A percentile compares a stretch with the other conserved stretches of the same genome.
Conservation (phyloP, 2,329 filamentous ascomycete species). For the Phyllosticta citrichinensis region DNA sequence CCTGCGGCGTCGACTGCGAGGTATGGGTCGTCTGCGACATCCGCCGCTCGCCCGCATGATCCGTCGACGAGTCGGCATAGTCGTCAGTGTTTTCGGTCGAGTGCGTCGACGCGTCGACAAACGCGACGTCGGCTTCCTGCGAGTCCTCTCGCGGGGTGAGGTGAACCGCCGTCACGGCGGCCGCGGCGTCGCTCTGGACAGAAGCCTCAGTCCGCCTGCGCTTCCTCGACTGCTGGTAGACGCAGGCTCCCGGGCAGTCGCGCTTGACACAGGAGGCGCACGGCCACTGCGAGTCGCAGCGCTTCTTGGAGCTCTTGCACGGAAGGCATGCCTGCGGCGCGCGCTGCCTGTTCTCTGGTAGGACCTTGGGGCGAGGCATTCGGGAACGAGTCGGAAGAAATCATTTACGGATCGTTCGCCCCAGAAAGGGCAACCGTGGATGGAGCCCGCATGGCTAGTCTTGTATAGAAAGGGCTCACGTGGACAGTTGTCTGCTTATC, state of each 20-base stretch:
- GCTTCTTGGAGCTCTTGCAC: constrained; percentile 17
- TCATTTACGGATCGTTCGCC: background rate
- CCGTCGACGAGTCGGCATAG: constrained; percentile 2
- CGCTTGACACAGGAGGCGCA: constrained; percentile 16
- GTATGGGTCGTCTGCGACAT: background rate
- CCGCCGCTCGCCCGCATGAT: background rate
- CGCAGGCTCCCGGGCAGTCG: constrained; percentile 12
- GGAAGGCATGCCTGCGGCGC: constrained; percentile 16
- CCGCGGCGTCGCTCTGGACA: constrained; percentile 1
- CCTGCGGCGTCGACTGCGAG: constrained; percentile 6
- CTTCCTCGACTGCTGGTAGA: constrained; percentile 12
- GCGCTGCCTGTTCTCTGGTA: constrained; percentile 17
- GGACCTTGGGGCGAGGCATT: constrained; percentile 18
- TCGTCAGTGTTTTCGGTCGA: background rate
- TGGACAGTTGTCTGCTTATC: background rate
- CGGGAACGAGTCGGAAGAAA: background rate
- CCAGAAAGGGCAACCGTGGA: background rate
- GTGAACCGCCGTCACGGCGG: background rate
- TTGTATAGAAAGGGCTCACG: background rate
- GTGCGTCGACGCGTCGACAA: background rate
- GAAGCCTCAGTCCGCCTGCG: constrained; percentile 4
- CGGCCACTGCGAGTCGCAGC: constrained; percentile 15
- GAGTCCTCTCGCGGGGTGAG: constrained; percentile 8
- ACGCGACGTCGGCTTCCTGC: constrained; percentile 8
- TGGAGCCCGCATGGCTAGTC: background rate